Conservation (phyloP, 1,284 basidiomycete species). For the Leccinum pseudoinsigne region DNA sequence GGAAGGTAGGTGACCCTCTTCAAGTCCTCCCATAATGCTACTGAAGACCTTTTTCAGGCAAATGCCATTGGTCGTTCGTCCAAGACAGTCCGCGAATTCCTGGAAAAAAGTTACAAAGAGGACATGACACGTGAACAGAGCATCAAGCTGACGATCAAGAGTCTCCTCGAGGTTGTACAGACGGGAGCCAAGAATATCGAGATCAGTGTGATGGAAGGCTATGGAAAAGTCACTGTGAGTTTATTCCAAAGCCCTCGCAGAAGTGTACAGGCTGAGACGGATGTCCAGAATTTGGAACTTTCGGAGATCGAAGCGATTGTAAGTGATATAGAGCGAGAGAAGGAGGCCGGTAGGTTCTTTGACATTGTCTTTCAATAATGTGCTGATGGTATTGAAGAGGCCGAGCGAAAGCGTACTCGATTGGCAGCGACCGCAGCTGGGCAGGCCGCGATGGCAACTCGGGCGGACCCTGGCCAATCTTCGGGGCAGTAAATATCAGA, state of each 20-base stretch:
- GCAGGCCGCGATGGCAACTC: constrained; percentile 79
- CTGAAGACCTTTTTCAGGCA: constrained; percentile 54
- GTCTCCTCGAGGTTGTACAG: constrained; percentile 96
- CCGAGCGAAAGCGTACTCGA: constrained; percentile 89
- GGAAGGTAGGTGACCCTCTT: constrained; percentile 73
- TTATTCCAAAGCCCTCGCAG: background rate
- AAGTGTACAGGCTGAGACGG: constrained; percentile 6
- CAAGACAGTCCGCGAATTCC: constrained; percentile 97
- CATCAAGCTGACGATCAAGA: constrained; percentile 96
- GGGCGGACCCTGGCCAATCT: constrained; percentile 45
- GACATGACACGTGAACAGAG: constrained; percentile 86
- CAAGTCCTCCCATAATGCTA: background rate
- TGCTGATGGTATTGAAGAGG: constrained; percentile 86
- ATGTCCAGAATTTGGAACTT: constrained; percentile 74
- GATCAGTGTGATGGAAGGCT: constrained; percentile 94
- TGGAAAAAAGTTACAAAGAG: constrained; percentile 98
- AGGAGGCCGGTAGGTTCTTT: constrained; percentile 77
- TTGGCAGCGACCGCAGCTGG: constrained; percentile 63
- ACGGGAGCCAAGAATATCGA: constrained; percentile 99
- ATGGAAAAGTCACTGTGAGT: constrained; percentile 86
- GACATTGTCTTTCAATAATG: constrained; percentile 51
- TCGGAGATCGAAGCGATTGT: constrained; percentile 91
- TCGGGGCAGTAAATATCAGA: constrained; percentile 35
- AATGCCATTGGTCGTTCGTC: constrained; percentile 97
- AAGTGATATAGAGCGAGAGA: constrained; percentile 89